Base-by-base conservation (phyloP, 352 stramenopile genomes). In the Aphanomyces stellatus region DNA sequence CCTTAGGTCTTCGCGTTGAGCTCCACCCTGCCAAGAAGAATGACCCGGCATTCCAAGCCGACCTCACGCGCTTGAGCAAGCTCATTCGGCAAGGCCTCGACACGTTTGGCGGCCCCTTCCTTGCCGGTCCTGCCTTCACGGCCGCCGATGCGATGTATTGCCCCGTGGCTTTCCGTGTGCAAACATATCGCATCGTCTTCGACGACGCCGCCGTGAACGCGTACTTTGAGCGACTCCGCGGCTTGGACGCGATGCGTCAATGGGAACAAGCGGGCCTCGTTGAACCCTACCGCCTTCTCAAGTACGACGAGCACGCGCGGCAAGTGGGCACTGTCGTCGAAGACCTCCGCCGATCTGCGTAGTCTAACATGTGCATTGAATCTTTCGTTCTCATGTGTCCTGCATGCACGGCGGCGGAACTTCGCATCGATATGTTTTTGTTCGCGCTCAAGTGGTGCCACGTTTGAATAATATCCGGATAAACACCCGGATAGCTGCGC, bases 111-210 rank as follows among this genome's bases (percentile, higher is more conserved):
- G 51, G 51, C 25, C 51, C 51, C 7, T 60, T 60, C 28, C 25
- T 60, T 41, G 51, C 51, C n/a, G 51, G 51, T 34, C 7, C 51
- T 25, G 41, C 51, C 4, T 60, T 60, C 51, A 60, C 51, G 27
- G 51, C 51, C 51, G 51, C 51, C 24, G 51, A 60, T 41, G 51
- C 51, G 13, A 60, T 60, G 51, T 60, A 60, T n/a, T 60, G 51
- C 51, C 51, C 51, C 27, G 51, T 60, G 25, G 51, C 51, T 4
- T 60, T 60, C 24, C 51, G 51, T 4, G 25, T 60, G 5, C 51
- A 60, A 41, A 60, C 51, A 30, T 60, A 60, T 33, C 13, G 28
- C 8, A 37, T 60, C 51, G 25, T 13, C 7, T 30, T 60, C 11
- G 51, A 37, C 3, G 30, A 60, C 30, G 51, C 24, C 8, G 51